phyloP scores from a whole-genome alignment of 768 basidiomycete species.

The Boletus rex-veris region DNA sequence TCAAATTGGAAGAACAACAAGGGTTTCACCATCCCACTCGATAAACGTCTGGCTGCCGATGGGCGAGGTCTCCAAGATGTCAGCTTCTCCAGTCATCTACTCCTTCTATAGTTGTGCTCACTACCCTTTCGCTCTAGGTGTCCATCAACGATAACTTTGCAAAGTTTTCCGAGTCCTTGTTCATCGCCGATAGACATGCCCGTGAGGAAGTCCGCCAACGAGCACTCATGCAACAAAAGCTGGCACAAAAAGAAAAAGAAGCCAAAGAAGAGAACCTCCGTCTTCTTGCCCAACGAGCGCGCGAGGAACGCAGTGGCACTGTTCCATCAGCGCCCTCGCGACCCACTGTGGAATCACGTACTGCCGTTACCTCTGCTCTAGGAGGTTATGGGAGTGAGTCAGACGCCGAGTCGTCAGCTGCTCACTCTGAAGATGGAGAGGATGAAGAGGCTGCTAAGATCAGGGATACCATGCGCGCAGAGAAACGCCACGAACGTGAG shows the following conservation, averaged over 20 bases:
- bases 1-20: conserved; percentile 99
- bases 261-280: conserved; percentile 97
- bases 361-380: conserved; percentile 70
- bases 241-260: conserved; percentile 95
- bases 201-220: conserved; percentile 97
- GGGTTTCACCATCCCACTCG: conserved; percentile 97
- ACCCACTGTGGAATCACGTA: conserved; percentile 62
- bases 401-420: conserved; percentile 43
- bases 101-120: not conserved
- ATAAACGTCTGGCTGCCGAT: conserved; percentile 96
- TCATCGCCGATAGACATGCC: conserved; percentile 93
- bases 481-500: conserved; percentile 92
- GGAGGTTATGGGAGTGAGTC: conserved; percentile 87
- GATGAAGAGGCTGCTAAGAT: conserved; percentile 85
- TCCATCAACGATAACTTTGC: conserved; percentile 99
- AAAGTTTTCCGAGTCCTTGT: conserved; percentile 95
- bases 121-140: conserved; percentile 48
- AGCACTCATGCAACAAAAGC: conserved; percentile 95
- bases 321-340: conserved; percentile 53
- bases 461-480: conserved; percentile 85
- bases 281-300: conserved; percentile 88
- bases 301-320: conserved; percentile 88
- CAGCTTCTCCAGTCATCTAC: conserved; percentile 30
- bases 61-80: conserved; percentile 98
- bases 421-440: conserved; percentile 53